Base-by-base conservation (phyloP, 106 monocot genomes). In the Xerophyta viscosa region DNA sequence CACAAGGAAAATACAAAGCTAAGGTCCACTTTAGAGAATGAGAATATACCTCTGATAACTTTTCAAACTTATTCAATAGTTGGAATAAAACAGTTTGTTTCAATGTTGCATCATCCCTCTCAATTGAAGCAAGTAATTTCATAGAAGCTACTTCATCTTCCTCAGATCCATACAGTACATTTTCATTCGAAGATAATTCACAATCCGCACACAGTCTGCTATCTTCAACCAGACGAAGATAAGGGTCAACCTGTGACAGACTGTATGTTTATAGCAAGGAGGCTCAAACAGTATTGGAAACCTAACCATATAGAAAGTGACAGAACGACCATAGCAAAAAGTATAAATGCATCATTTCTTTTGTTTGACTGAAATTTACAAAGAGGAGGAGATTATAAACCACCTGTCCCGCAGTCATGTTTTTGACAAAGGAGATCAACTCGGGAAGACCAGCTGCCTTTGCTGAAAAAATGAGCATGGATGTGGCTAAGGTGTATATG, bases 201-300 rank as follows among this genome's bases (percentile, higher is more conserved):
- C 27, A 60, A 50, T 37, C 28, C 46, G 63, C 61, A 47, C 63
- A 51, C 20, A 86, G 41, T 31, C 46, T 63, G 39, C 66, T 55
- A 46, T 88, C 88, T 45, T 96, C 73, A 27, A 63, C 59, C 20
- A 88, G 41, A 50, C 37, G 50, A 60, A 85, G 74, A 58, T 82
- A 58, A 46, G 84, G 82, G 69, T 89, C 76, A 63, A 60, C 82
- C 96, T 94, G 81, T n/a, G n/a, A n/a, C n/a, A n/a, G n/a, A n/a
- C n/a, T n/a, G n/a, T n/a, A n/a, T n/a, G n/a, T n/a, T n/a, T n/a
- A n/a, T n/a, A n/a, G n/a, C n/a, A n/a, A n/a, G n/a, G n/a, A n/a
- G n/a, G n/a, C n/a, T n/a, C n/a, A n/a, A n/a, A n/a, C n/a, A n/a
- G n/a, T n/a, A n/a, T n/a, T n/a, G n/a, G n/a, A n/a, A n/a, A n/a